Evolutionary conservation across 2,329 filamentous ascomycete genomes (phyloP).

Genomic region (Allantophomopsis lycopodina): DNA sequence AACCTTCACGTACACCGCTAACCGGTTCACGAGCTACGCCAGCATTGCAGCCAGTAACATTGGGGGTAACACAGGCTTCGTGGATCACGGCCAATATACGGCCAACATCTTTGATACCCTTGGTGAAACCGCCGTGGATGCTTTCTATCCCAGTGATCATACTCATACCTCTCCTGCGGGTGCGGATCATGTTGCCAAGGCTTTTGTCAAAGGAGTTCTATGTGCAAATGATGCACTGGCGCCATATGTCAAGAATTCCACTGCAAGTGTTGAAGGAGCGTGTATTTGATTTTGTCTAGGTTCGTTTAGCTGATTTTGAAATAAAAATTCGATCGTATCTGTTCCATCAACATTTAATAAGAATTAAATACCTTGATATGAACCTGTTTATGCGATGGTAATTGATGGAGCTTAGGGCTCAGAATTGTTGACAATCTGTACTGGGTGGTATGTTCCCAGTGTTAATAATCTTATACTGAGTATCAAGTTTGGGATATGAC

Average conservation of each 20-base stretch:
- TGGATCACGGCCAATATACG: conserved; percentile 9
- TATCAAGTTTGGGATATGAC: too few species aligned
- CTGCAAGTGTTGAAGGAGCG: too few species aligned
- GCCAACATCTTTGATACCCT: conserved; percentile 15
- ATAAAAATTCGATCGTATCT: too few species aligned
- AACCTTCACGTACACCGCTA: conserved; percentile 26
- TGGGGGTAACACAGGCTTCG: conserved; percentile 7
- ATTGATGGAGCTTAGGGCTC: too few species aligned
- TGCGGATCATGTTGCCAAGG: conserved; percentile 35
- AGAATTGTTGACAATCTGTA: too few species aligned
- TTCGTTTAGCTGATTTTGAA: too few species aligned
- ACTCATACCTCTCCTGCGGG: conserved; percentile 42
- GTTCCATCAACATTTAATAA: too few species aligned
- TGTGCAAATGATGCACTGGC: conserved; percentile 25
- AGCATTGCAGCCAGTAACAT: conserved; percentile 8
- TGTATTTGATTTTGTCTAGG: too few species aligned
- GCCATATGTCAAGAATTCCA: not conserved
- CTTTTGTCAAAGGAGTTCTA: conserved; percentile 22
- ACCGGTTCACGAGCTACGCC: conserved; percentile 39
- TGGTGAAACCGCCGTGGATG: conserved; percentile 30
- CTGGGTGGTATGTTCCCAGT: too few species aligned
- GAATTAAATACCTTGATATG: too few species aligned
- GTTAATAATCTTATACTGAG: too few species aligned
- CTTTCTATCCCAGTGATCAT: conserved; percentile 39
- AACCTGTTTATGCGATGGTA: too few species aligned